phyloP scores from a whole-genome alignment of 768 basidiomycete species.

The Leccinum subtestaceum region DNA sequence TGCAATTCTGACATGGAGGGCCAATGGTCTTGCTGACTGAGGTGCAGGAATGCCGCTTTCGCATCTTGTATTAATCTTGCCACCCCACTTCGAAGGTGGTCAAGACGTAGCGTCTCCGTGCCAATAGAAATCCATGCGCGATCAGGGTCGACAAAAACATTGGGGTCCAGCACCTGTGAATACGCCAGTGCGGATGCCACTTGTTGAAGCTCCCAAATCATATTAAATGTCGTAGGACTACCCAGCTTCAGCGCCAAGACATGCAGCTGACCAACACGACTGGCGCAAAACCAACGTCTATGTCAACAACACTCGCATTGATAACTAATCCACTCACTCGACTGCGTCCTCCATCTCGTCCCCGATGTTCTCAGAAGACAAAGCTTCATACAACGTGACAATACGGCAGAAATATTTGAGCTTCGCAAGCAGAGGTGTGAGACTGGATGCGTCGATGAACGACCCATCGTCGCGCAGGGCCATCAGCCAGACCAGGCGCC shows the following conservation, averaged over 20 bases:
- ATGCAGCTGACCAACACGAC: not conserved
- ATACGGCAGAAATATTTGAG: slow-evolving; percentile 3
- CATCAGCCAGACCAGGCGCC: slow-evolving; percentile 1
- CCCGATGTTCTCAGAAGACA: not conserved
- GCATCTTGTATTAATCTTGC: not conserved
- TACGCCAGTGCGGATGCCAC: not conserved
- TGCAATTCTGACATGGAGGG: not conserved
- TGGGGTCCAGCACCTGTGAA: slow-evolving; percentile 2
- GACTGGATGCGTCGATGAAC: not conserved
- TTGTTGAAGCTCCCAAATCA: slow-evolving; percentile 11
- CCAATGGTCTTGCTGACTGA: not conserved
- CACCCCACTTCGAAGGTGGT: not conserved
- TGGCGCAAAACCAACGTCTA: too few species aligned
- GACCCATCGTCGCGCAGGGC: not conserved
- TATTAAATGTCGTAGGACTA: not conserved
- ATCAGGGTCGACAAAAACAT: not conserved
- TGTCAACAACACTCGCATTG: too few species aligned
- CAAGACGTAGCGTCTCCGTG: not conserved
- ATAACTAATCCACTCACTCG: not conserved
- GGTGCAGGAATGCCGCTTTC: not conserved
- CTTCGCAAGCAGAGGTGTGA: not conserved
- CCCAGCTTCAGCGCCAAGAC: not conserved
- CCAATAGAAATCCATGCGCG: slow-evolving; percentile 1
- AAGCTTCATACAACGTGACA: not conserved
- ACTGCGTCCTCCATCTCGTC: not conserved